A percentile compares a stretch with the other conserved stretches of the same genome.
Evolutionary conservation across 2,329 filamentous ascomycete genomes (phyloP).

Genomic region (Xylaria polymorpha): DNA sequence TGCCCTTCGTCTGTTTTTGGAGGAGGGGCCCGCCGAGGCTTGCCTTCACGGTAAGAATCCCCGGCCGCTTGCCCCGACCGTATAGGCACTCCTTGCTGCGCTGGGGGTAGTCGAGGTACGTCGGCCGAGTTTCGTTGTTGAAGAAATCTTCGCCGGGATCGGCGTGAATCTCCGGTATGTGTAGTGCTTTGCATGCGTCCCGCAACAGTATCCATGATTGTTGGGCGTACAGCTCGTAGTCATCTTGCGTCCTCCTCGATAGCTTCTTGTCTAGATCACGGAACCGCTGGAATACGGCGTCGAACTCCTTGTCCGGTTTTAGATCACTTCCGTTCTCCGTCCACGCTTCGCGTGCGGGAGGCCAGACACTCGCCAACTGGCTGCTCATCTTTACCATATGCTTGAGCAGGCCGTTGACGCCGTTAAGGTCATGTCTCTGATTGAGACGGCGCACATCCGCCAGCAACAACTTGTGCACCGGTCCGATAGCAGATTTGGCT

Average conservation of each 20-base stretch:
- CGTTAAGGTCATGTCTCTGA: neutral
- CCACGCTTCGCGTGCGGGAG: conserved; percentile 3
- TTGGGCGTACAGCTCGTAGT: conserved; percentile 1
- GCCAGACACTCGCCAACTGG: neutral
- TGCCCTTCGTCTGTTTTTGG: neutral
- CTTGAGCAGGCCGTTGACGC: neutral
- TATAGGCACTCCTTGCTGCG: neutral
- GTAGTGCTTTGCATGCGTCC: neutral
- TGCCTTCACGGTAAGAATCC: neutral
- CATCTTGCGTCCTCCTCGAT: neutral
- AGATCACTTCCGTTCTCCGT: neutral
- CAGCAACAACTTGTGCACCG: neutral
- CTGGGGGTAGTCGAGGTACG: neutral
- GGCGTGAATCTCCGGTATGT: neutral
- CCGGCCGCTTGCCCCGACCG: neutral
- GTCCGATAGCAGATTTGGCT: neutral
- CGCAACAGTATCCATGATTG: neutral
- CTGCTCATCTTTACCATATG: neutral
- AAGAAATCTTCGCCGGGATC: conserved; percentile 13
- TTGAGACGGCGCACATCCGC: neutral
- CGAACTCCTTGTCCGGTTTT: neutral
- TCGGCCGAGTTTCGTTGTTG: conserved; percentile 7
- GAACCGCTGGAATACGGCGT: neutral
- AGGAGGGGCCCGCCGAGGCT: neutral
- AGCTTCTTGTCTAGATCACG: neutral